Evolutionary conservation across 106 monocot genomes (phyloP).

Genomic region (Acorus gramineus): DNA sequence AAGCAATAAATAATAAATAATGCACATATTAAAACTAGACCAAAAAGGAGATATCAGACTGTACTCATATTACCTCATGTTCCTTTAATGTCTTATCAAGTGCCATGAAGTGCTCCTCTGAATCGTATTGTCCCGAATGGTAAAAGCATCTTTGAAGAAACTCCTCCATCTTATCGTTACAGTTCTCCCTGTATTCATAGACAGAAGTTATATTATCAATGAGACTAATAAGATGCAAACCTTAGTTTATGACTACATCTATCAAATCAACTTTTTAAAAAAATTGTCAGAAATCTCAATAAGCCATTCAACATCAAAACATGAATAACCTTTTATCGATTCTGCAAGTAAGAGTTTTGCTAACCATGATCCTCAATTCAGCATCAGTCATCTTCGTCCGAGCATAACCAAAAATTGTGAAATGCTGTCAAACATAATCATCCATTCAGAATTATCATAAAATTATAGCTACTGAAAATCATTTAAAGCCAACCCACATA

Average conservation of each 20-base stretch:
- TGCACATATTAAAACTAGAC: background rate
- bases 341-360: conserved; percentile 83
- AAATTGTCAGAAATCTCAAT: too few species aligned
- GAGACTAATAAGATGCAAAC: too few species aligned
- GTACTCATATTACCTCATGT: conserved; percentile 49
- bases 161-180: conserved; percentile 70
- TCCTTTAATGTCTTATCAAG: conserved; percentile 68
- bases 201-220: background rate
- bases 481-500: background rate
- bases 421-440: conserved; percentile 47
- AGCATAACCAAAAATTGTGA: conserved; percentile 89
- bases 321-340: conserved; percentile 69
- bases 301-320: too few species aligned
- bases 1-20: too few species aligned
- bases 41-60: background rate
- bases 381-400: conserved; percentile 86
- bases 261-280: too few species aligned
- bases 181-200: conserved; percentile 55
- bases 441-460: conserved; percentile 1
- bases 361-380: conserved; percentile 77
- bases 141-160: conserved; percentile 83
- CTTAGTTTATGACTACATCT: too few species aligned
- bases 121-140: conserved; percentile 83
- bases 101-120: conserved; percentile 51
- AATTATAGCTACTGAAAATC: background rate